Evolutionary conservation across 1,284 basidiomycete species (phyloP).

Genomic region (Pseudozyma thailandica): DNA sequence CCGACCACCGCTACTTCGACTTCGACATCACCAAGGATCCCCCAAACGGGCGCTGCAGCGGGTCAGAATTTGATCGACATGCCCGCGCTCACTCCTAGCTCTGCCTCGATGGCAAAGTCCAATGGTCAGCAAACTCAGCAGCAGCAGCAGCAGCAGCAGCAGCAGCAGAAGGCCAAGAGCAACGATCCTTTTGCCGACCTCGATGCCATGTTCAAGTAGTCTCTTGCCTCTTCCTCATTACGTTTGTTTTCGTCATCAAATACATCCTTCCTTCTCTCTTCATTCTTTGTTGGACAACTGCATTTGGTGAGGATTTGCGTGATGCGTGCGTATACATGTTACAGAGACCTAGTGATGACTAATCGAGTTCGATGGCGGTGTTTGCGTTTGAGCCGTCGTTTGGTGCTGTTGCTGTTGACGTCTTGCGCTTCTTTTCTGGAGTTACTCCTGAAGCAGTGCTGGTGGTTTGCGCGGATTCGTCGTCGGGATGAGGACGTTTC

Average conservation of each 20-base stretch:
- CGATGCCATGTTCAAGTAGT: slow-evolving; percentile 58
- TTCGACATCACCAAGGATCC: slow-evolving; percentile 32
- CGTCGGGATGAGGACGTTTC: slow-evolving; percentile 28
- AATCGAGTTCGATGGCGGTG: slow-evolving; percentile 29
- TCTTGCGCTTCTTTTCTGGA: slow-evolving; percentile 24
- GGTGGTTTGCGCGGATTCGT: not conserved
- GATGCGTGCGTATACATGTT: not conserved
- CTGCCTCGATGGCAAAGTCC: not conserved
- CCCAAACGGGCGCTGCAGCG: not conserved
- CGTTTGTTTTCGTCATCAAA: not conserved
- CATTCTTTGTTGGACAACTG: not conserved
- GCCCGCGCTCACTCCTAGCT: slow-evolving; percentile 26
- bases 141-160: slow-evolving; percentile 17
- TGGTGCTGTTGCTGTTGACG: not conserved
- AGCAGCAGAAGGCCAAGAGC: slow-evolving; percentile 24
- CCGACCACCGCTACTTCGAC: slow-evolving; percentile 46
- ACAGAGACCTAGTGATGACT: no score
- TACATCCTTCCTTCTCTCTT: not conserved
- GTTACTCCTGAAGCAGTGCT: not conserved
- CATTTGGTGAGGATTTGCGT: not conserved
- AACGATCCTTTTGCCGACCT: slow-evolving; percentile 63
- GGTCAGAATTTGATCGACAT: slow-evolving; percentile 15
- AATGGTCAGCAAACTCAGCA: slow-evolving; percentile 14
- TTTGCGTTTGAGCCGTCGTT: slow-evolving; percentile 8
- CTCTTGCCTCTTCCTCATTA: not conserved